Base-by-base conservation (phyloP, 108 stramenopile genomes). In the Mayamaea pseudoterrestris region DNA sequence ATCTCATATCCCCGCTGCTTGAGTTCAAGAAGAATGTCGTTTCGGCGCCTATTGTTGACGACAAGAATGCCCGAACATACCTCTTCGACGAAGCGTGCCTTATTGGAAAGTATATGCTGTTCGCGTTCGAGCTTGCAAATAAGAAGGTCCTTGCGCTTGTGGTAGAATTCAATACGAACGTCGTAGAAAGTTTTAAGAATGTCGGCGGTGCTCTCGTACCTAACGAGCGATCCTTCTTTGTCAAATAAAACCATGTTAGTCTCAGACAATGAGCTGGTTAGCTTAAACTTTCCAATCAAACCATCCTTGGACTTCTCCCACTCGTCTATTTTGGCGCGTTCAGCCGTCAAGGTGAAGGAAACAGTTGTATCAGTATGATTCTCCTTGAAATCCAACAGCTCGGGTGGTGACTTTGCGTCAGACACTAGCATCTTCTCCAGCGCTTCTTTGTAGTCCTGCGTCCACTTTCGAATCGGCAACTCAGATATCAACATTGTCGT, bases 341-440 rank as follows among this genome's bases (percentile, higher is more conserved):
- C 31, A 25, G 87, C 76, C 5, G 55, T 82, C 12, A 99, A 52
- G 26, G 88, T 93, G 58, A 99, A 98, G 17, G 73, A 73, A 7
- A 99, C 97, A 47, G 90, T 94, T 23, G 88, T 83, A 48, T 97
- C 96, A 5, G 99, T 99, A 70, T 99, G 97, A 54, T 96, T 95
- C 64, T 98, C 94, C 64, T 66, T 69, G 67, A 99, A 97, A 59
- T 93, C 95, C 50, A 74, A 77, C 52, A 99, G 83, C 23, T 82
- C 78, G 0, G 65, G 37, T 18, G 57, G 56, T 13, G 41, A 53
- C 50, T 52, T 61, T n/a, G 41, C 55, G 29, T 66, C 66, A 13
- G 51, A 61, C 27, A 68, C 69, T 18, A 73, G 30, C 67, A 84
- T 67, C 25, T 47, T 68, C 46, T 93, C 87, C 31, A 93, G 66